These are phyloP conservation scores for Paramecium octaurelia DNA, from an alignment of 73 alveolate genomes.

Conservation along the genomic window DNA sequence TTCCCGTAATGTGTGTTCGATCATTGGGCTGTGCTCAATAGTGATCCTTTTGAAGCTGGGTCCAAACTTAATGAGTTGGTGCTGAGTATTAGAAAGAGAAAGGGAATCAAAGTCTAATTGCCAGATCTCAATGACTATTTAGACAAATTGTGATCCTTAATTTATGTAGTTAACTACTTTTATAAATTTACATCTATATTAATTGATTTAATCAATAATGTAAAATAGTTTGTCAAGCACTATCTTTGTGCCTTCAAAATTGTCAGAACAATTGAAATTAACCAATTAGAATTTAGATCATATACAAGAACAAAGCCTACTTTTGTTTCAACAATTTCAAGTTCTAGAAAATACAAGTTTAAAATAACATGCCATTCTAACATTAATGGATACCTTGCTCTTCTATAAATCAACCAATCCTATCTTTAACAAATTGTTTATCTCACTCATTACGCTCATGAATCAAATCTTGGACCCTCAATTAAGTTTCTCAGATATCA, in stretches of 20 bases:
- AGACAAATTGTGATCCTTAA: conserved; percentile 76
- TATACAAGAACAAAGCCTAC: neutral
- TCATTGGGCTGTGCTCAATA: conserved; percentile 93
- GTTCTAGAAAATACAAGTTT: neutral
- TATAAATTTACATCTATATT: neutral
- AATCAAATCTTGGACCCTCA: neutral
- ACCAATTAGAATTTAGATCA: neutral
- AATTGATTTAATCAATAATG: neutral
- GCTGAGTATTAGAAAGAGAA: conserved; percentile 89
- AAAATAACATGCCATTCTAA: neutral
- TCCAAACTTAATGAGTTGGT: conserved; percentile 74
- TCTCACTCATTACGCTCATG: neutral
- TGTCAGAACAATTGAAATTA: neutral
- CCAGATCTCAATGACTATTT: conserved; percentile 89
- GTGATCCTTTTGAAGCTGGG: conserved; percentile 72
- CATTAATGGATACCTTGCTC: neutral
- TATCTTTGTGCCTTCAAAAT: neutral
- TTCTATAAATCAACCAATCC: neutral
- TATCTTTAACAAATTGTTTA: neutral
- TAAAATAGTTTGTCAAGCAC: neutral
- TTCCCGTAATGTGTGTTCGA: conserved; percentile 98
- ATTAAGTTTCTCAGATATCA: neutral
- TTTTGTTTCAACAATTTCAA: neutral
- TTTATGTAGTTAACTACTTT: neutral
- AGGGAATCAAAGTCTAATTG: conserved; percentile 87